These are phyloP conservation scores for Stevia rebaudiana DNA, from an alignment of 140 eudicot species.

Conservation along the genomic window DNA sequence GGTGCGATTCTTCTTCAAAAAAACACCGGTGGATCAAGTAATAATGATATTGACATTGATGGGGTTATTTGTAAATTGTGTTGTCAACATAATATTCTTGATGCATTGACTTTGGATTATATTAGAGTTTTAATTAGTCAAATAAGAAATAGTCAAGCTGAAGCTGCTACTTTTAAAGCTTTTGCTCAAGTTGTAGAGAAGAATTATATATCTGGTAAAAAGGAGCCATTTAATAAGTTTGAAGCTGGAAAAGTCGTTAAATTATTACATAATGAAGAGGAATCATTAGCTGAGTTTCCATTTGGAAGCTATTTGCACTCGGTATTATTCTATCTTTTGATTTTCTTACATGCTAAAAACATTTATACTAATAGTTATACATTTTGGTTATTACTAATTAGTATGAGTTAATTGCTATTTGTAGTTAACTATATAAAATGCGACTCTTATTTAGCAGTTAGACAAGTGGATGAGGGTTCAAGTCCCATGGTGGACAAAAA, in stretches of 20 bases:
- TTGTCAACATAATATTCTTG: constrained; percentile 64
- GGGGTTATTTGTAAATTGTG: constrained; percentile 73
- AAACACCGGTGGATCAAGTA: constrained; percentile 30
- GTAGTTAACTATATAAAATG: too few species aligned
- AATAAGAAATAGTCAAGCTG: constrained; percentile 54
- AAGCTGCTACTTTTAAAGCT: constrained; percentile 50
- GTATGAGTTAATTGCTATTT: not conserved
- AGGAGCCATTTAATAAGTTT: constrained; percentile 22
- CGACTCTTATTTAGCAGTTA: too few species aligned
- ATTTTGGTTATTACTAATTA: constrained; percentile 15
- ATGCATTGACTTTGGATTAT: constrained; percentile 73
- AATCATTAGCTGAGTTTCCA: constrained; percentile 88
- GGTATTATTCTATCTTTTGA: constrained; percentile 34
- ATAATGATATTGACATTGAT: constrained; percentile 39
- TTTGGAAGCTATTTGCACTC: constrained; percentile 75
- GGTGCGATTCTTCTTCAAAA: constrained; percentile 75
- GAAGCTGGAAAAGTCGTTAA: constrained; percentile 20
- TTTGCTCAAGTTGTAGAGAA: constrained; percentile 48
- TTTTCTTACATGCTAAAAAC: constrained; percentile 13
- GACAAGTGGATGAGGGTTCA: too few species aligned
- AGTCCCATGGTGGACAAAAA: too few species aligned
- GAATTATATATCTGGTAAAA: constrained; percentile 30
- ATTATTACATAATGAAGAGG: constrained; percentile 58
- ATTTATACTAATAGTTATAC: not conserved
- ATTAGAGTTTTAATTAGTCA: constrained; percentile 59